Base-by-base conservation (phyloP, 495 filamentous ascomycete species). In the Aspergillus affinis region DNA sequence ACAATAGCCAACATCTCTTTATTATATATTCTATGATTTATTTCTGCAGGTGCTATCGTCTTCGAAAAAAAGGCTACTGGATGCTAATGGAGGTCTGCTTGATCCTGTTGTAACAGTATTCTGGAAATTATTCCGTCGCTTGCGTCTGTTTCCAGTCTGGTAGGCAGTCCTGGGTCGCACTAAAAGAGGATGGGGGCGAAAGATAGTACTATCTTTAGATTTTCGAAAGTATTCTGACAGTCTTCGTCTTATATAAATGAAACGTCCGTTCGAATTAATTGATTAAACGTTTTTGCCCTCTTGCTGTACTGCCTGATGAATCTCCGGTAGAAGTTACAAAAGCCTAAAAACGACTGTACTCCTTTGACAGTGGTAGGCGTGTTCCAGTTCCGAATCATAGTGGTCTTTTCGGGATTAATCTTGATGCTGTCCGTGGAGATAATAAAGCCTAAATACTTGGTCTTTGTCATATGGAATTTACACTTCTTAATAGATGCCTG, bases 391-490 rank as follows among this genome's bases (percentile, higher is more conserved):
- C 3, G 13, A 46, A 46, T 46, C 18, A 6, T 6, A 3, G 13
- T 15, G 6, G 6, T 46, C 44, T 46, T 46, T 6, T 46, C 18
- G 13, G 18, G 18, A 46, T 46, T 5, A 15, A 18, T 5, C 6
- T 46, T 3, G 6, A 46, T 46, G 13, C 44, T 6, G 6, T 46
- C 18, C 2, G 18, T 46, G 6, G 44, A 46, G 44, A 46, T 46
- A 46, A 46, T 46, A 6, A 46, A 46, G 13, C 44, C 27, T 30
- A 32, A 12, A 27, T 29, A 53, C 6, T 53, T 53, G 1, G 30
- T 53, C 17, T 30, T 53, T 3, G 27, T 53, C 10, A 53, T 30
- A 18, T 53, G 27, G 30, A 53, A 53, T n/a, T 53, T 30, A 53
- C 30, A 53, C 18, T 53, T 53, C 15, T 53, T 29, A 18, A 53